Percentiles rank a stretch among this genome's conserved stretches.
phyloP scores from a whole-genome alignment of 164 flowering plant species.

The Stephania cephalantha region DNA sequence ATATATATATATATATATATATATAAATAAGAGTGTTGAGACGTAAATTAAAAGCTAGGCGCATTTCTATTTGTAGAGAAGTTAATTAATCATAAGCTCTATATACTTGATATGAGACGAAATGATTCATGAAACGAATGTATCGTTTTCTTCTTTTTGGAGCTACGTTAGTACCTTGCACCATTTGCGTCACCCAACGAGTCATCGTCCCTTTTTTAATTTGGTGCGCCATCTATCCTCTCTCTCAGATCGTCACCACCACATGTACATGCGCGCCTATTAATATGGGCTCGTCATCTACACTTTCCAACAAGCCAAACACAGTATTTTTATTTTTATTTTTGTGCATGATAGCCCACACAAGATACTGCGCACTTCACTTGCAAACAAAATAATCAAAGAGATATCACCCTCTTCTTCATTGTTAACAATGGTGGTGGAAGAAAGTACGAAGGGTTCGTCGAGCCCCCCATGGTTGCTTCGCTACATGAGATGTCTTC shows the following conservation, averaged over 20 bases:
- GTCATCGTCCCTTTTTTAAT: neutral
- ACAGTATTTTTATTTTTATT: too few species aligned
- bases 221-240: neutral
- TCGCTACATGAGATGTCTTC: constrained; percentile 12
- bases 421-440: neutral
- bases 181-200: constrained; percentile 3
- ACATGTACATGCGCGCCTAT: neutral
- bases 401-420: neutral
- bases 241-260: neutral
- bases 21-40: too few species aligned
- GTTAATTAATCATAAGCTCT: too few species aligned
- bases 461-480: constrained; percentile 1
- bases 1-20: too few species aligned
- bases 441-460: neutral
- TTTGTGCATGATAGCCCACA: too few species aligned
- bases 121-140: too few species aligned
- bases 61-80: too few species aligned
- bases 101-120: too few species aligned
- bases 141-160: too few species aligned
- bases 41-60: too few species aligned
- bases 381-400: too few species aligned
- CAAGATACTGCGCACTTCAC: neutral
- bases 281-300: neutral
- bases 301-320: neutral
- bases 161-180: too few species aligned